A percentile compares a stretch with the other conserved stretches of the same genome.
Evolutionary conservation across 2,329 filamentous ascomycete genomes (phyloP).

Genomic region (Ceratocystis alfenasii): DNA sequence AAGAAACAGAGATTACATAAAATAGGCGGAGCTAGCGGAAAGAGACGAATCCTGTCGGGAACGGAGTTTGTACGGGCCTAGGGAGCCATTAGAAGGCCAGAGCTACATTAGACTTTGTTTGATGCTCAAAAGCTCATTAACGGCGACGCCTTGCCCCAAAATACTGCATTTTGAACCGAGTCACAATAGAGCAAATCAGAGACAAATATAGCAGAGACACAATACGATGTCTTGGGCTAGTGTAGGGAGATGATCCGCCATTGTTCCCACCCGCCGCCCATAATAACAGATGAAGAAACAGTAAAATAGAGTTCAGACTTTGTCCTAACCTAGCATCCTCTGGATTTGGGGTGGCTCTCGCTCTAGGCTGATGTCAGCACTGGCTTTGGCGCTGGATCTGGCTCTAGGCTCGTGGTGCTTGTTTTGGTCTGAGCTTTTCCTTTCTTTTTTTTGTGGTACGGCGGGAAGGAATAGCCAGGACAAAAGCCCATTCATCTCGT

Average conservation of each 20-base stretch:
- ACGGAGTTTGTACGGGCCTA: too few relatives aligned
- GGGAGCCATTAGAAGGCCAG: not conserved
- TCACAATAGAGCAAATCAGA: not conserved
- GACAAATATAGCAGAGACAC: not conserved
- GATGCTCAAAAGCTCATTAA: not conserved
- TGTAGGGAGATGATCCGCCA: not conserved
- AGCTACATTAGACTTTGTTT: not conserved
- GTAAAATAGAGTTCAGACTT: not conserved
- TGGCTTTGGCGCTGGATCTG: not conserved
- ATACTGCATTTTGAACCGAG: not conserved
- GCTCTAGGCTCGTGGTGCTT: not conserved
- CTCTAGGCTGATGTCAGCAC: not conserved
- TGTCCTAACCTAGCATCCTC: not conserved
- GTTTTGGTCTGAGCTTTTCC: not conserved
- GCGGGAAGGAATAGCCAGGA: not conserved
- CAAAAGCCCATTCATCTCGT: not conserved
- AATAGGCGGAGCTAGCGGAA: not conserved
- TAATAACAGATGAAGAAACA: not conserved
- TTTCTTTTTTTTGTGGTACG: not conserved
- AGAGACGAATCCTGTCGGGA: not conserved
- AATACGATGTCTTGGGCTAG: not conserved
- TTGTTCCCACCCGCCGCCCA: too few relatives aligned
- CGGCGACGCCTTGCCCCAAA: not conserved
- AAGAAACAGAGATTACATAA: not conserved
- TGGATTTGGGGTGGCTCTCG: not conserved